Percentiles rank a stretch among this genome's conserved stretches.
Evolutionary conservation across 345 rosid genomes (phyloP).

Genomic region (Abelmoschus esculentus): DNA sequence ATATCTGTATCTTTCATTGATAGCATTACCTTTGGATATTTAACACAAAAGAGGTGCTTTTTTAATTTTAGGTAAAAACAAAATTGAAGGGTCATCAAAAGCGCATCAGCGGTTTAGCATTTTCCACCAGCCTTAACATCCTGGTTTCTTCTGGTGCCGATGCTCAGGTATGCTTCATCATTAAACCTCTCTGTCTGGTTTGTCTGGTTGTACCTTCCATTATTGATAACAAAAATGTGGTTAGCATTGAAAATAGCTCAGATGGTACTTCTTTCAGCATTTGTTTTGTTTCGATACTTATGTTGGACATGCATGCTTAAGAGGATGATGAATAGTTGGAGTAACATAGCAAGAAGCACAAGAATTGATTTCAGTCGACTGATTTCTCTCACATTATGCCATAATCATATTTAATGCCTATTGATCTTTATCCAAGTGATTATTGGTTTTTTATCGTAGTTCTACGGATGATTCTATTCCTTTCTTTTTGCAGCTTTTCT

Average conservation of each 20-base stretch:
- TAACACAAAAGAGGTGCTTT: background rate
- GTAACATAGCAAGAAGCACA: background rate
- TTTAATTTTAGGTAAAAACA: constrained; percentile 48
- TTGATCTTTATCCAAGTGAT: no score
- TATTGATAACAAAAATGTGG: background rate
- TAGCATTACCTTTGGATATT: background rate
- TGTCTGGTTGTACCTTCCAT: background rate
- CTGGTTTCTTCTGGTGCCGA: constrained; percentile 86
- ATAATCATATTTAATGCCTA: background rate
- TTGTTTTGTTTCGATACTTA: background rate
- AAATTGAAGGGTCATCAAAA: constrained; percentile 73
- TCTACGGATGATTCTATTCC: background rate
- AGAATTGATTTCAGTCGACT: background rate
- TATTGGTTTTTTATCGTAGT: background rate
- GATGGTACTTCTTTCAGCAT: background rate
- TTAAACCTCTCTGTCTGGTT: background rate
- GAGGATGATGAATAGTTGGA: background rate
- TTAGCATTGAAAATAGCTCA: background rate
- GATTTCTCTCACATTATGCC: background rate
- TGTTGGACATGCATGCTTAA: background rate
- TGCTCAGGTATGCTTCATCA: constrained; percentile 52
- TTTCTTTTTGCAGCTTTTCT: constrained; percentile 34
- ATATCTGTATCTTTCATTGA: background rate
- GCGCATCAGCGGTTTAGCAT: constrained; percentile 71
- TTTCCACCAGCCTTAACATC: constrained; percentile 46